Base-by-base conservation (phyloP, 1,139 yeast species). In the Yamadazyma aaseri region DNA sequence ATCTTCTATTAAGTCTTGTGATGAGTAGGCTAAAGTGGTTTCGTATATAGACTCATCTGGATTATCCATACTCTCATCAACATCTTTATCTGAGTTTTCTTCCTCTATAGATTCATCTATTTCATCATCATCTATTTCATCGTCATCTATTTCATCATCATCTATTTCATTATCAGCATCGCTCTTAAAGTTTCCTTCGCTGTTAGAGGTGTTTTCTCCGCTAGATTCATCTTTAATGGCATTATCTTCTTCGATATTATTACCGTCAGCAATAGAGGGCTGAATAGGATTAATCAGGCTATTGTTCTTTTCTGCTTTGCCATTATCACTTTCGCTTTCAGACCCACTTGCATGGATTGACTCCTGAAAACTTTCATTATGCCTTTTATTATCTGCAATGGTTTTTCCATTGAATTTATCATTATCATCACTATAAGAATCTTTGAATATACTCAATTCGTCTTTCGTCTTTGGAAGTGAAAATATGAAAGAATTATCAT, bases 81-180 rank as follows among this genome's bases (percentile, higher is more conserved):
- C 33, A 15, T 25, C 26, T 12, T 24, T 17, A 16, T 34, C 35
- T 11, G 18, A 22, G 6, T 12, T 24, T 13, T 25, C 40, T 17
- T 16, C 17, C 6, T 12, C n/a, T 6, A 14, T 15, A 6, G 9
- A 14, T 9, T 16, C 29, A 11, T 11, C 23, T 16, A 10, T 23
- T n/a, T 32, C 28, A 17, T 26, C 25, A 8, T 18, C 26, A 20
- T 27, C 29, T 10, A 16, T 29, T 7, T 30, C 26, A 12, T 26
- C 30, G 6, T 31, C 36, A 5, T 18, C 29, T 9, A 26, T 36
- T 17, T 31, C 26, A 17, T 20, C 17, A 4, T 13, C 16, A 12
- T 25, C 28, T 3, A 16, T 27, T 10, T 14, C 24, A 13, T 25
- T 17, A 5, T 18, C 35, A 12, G 20, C 20, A 7, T 18, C 20